phyloP scores from a whole-genome alignment of 2,329 filamentous ascomycete genomes.

The Tolypocladium sp. region DNA sequence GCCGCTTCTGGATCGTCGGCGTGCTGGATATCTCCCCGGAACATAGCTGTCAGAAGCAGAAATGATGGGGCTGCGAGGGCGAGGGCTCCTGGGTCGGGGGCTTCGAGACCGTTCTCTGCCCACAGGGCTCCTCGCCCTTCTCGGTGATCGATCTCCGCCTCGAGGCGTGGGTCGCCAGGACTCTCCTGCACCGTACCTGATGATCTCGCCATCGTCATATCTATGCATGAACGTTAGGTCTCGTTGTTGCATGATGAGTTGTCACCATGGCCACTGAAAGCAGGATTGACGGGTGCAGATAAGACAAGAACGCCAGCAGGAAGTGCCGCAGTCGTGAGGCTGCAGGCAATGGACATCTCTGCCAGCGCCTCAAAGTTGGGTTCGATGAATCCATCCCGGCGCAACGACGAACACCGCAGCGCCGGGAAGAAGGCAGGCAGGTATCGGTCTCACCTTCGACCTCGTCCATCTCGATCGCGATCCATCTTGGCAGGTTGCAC shows the following conservation, averaged over 20 bases:
- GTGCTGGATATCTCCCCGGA: conserved; percentile 31
- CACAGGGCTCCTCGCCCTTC: conserved; percentile 20
- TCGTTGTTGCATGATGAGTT: background rate
- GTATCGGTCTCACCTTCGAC: conserved; percentile 22
- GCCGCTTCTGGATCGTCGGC: conserved; percentile 31
- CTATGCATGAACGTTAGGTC: background rate
- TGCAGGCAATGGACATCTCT: background rate
- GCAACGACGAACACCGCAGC: no score
- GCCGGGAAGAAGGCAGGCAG: conserved; percentile 2
- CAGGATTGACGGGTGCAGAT: background rate
- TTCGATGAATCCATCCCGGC: background rate
- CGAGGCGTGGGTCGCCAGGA: conserved; percentile 51
- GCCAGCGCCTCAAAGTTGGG: background rate
- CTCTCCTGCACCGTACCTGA: conserved; percentile 52
- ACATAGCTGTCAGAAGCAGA: conserved; percentile 35
- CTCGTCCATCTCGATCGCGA: conserved; percentile 24
- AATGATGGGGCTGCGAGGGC: conserved; percentile 26
- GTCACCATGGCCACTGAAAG: no score
- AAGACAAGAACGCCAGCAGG: background rate
- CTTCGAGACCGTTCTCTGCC: conserved; percentile 18
- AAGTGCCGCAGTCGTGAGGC: background rate
- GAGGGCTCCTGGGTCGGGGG: conserved; percentile 29
- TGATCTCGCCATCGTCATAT: conserved; percentile 51
- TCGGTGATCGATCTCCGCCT: conserved; percentile 35
- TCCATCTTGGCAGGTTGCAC: conserved; percentile 17